Conservation (phyloP, 106 monocot genomes). For the Amphibolis antarctica region DNA sequence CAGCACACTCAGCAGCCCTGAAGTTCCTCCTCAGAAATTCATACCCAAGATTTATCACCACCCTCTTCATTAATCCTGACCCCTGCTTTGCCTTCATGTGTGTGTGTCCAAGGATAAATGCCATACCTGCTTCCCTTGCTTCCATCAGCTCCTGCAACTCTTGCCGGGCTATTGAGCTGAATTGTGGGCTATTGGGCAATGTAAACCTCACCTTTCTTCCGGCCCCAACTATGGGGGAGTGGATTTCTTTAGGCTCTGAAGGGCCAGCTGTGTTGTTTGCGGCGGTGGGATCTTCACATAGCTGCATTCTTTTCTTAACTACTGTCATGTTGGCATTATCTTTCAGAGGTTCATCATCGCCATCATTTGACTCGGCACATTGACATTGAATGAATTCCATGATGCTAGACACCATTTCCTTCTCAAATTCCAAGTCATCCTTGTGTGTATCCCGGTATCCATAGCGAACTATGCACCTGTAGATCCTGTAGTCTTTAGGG, state of each 20-base stretch:
- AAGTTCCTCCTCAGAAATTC: conserved; percentile 71
- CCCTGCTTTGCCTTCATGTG: conserved; percentile 55
- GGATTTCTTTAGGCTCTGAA: conserved; percentile 38
- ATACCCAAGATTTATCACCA: conserved; percentile 53
- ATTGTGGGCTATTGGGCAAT: conserved; percentile 38
- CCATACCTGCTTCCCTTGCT: conserved; percentile 70
- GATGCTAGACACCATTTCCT: conserved; percentile 82
- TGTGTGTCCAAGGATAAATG: conserved; percentile 53
- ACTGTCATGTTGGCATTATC: conserved; percentile 57
- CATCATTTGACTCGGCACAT: conserved; percentile 14
- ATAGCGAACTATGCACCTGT: conserved; percentile 86
- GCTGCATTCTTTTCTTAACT: conserved; percentile 27
- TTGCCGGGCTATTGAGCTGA: conserved; percentile 21
- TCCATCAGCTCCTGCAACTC: conserved; percentile 68
- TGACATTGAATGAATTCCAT: conserved; percentile 65
- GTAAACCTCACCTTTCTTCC: conserved; percentile 48
- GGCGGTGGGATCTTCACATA: conserved; percentile 18
- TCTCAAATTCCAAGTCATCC: conserved; percentile 92
- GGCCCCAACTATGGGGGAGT: conserved; percentile 18
- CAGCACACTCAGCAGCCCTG: conserved; percentile 36
- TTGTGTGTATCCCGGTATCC: conserved; percentile 93
- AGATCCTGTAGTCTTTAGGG: conserved; percentile 61
- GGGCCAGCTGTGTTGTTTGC: conserved; percentile 21
- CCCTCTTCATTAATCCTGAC: conserved; percentile 52
- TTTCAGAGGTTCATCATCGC: conserved; percentile 23